Base-by-base conservation (phyloP, 352 stramenopile species). In the Halophytophthora polymorphica region DNA sequence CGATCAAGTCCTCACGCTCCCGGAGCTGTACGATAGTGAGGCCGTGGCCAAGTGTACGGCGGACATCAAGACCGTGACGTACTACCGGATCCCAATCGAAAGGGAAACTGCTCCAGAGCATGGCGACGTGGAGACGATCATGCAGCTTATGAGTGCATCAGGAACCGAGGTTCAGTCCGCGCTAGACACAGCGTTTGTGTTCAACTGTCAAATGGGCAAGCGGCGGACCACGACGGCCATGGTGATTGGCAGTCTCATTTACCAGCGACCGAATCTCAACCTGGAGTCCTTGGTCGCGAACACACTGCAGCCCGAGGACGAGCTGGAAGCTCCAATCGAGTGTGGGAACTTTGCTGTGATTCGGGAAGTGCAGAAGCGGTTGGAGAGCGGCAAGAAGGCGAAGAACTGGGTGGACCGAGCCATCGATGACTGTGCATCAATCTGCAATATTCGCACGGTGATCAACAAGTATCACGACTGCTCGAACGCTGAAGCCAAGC, bases 121-220 rank as follows among this genome's bases (percentile, higher is more conserved):
- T 28, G 58, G 51, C 2, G 77, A 92, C 18, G 73, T 94, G 1
- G 83, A 94, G 45, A 58, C 62, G 43, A 66, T 92, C 15, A 73
- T 86, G 54, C 71, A 79, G 21, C 53, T 89, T 47, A 76, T 92
- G 38, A 56, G 66, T n/a, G 47, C 56, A 0, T 58, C 49, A 15
- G 57, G 53, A 14, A 51, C 56, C n/a, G 53, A 71, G n/a, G 35
- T 37, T 2, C 39, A 58, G 0, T 42, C 54, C n/a, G 59, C 64
- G 6, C 41, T 39, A 15, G 53, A 74, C 21, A 94, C 83, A 15
- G 83, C 83, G n/a, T 84, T 91, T 56, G 74, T 94, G 13, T 94
- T 94, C 50, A 95, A 95, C 39, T 95, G 84, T 25, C 84, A 95
- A 63, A 93, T 92, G 80, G 84, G 84, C 12, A 90, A 91, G 51